Evolutionary conservation across 176 grass and related monocot species (phyloP).

Genomic region (Luzula sylvatica): DNA sequence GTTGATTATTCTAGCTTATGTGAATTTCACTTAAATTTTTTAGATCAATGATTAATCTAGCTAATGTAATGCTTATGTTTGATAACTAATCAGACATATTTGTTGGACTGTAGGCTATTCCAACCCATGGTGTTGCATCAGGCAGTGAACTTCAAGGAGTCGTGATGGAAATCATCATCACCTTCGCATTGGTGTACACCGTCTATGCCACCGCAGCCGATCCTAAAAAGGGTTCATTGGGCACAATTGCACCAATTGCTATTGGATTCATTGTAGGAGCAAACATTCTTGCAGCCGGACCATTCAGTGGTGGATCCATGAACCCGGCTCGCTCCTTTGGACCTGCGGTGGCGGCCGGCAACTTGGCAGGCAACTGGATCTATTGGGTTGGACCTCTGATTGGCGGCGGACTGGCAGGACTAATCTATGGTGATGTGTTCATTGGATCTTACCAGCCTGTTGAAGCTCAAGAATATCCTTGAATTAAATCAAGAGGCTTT

Average conservation of each 20-base stretch:
- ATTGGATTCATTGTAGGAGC: slow-evolving; percentile 39
- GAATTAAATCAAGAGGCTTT: too few relatives aligned
- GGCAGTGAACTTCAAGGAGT: slow-evolving; percentile 40
- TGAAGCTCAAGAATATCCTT: slow-evolving; percentile 44
- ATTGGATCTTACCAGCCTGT: slow-evolving; percentile 59
- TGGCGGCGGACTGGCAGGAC: slow-evolving; percentile 27
- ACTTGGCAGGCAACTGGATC: slow-evolving; percentile 19
- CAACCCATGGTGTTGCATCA: slow-evolving; percentile 40
- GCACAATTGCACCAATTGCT: slow-evolving; percentile 30
- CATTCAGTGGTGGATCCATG: slow-evolving; percentile 35
- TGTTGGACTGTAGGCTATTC: slow-evolving; percentile 35
- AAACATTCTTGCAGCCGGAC: slow-evolving; percentile 33
- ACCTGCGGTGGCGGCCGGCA: slow-evolving; percentile 19
- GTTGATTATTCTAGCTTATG: too few relatives aligned
- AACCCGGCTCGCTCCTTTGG: slow-evolving; percentile 37
- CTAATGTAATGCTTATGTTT: too few relatives aligned
- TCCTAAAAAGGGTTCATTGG: slow-evolving; percentile 22
- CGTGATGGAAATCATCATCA: slow-evolving; percentile 64
- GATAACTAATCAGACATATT: too few relatives aligned
- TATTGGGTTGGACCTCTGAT: slow-evolving; percentile 36
- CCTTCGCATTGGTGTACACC: slow-evolving; percentile 73
- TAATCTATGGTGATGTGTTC: slow-evolving; percentile 74
- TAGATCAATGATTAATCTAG: too few relatives aligned
- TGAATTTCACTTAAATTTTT: too few relatives aligned
- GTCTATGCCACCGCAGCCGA: slow-evolving; percentile 66